Conservation (phyloP, 371 early-diverging fungal genomes). For the Syncephalastrum contaminatum region DNA sequence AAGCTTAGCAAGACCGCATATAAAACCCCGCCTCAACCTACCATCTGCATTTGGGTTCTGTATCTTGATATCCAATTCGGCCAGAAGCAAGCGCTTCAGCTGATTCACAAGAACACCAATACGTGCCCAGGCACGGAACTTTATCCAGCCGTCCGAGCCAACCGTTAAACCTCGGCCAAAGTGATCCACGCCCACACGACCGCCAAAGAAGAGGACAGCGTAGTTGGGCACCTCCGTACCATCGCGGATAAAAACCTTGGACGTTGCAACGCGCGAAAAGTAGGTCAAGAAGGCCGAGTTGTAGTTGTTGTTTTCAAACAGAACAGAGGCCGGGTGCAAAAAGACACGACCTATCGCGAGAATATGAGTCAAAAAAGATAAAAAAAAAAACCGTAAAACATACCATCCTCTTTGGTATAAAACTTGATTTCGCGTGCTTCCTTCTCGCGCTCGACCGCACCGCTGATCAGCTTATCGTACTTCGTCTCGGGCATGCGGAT, state of each 20-base stretch:
- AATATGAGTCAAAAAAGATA: neutral
- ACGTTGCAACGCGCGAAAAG: constrained; percentile 65
- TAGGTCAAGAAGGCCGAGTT: constrained; percentile 68
- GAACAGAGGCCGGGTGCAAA: constrained; percentile 76
- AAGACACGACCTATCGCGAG: constrained; percentile 62
- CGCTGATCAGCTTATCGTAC: constrained; percentile 70
- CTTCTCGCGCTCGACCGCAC: constrained; percentile 72
- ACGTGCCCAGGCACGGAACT: constrained; percentile 78
- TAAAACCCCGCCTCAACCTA: constrained; percentile 16
- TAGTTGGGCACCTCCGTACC: constrained; percentile 66
- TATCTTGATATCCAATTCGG: constrained; percentile 68
- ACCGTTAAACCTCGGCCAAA: constrained; percentile 60
- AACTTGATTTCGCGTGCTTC: constrained; percentile 75
- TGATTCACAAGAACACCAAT: constrained; percentile 80
- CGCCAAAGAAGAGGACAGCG: constrained; percentile 74
- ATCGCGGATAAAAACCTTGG: constrained; percentile 78
- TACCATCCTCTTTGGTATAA: constrained; percentile 61
- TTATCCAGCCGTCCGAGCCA: constrained; percentile 58
- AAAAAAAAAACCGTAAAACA: neutral
- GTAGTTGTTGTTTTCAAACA: constrained; percentile 63
- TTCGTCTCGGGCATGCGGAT: constrained; percentile 70
- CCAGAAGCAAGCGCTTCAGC: constrained; percentile 65
- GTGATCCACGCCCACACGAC: constrained; percentile 69
- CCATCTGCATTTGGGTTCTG: constrained; percentile 64
- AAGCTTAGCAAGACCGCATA: constrained; percentile 1